phyloP scores from a whole-genome alignment of 2,329 filamentous ascomycete genomes.

The Neofusicoccum kwambonambiense region DNA sequence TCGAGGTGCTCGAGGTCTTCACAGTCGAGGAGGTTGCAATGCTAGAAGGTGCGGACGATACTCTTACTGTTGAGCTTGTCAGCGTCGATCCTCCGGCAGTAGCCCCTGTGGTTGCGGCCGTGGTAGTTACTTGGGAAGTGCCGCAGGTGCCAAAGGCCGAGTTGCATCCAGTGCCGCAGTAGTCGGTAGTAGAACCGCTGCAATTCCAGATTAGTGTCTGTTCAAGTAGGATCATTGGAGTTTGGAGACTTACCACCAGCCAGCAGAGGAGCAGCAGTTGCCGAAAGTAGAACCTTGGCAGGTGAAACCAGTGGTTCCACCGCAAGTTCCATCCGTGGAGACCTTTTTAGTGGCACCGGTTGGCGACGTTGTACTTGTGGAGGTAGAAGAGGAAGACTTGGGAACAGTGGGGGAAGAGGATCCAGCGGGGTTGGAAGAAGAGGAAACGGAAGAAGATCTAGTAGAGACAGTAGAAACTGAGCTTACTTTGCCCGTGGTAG shows the following conservation, averaged over 20 bases:
- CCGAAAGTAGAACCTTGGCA: slow-evolving; percentile 45
- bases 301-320: slow-evolving; percentile 40
- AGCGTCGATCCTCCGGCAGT: slow-evolving; percentile 8
- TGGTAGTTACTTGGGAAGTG: slow-evolving; percentile 13
- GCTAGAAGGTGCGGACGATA: background rate
- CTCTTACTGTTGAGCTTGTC: slow-evolving; percentile 17
- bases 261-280: slow-evolving; percentile 45
- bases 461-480: slow-evolving; percentile 18
- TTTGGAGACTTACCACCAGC: slow-evolving; percentile 33
- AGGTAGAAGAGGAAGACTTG: background rate
- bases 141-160: slow-evolving; percentile 32
- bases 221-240: background rate
- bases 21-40: slow-evolving; percentile 18
- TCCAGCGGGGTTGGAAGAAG: background rate
- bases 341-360: slow-evolving; percentile 27
- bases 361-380: slow-evolving; percentile 11
- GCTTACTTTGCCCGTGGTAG: slow-evolving; percentile 14
- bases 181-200: slow-evolving; percentile 25
- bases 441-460: slow-evolving; percentile 1
- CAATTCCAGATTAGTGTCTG: background rate
- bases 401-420: background rate
- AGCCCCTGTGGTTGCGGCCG: background rate
- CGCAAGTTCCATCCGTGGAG: slow-evolving; percentile 44
- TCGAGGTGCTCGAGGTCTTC: slow-evolving; percentile 12
- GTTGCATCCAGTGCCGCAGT: slow-evolving; percentile 35